These are phyloP conservation scores for Annona cherimola DNA, from an alignment of 164 flowering plant genomes.

Conservation along the genomic window DNA sequence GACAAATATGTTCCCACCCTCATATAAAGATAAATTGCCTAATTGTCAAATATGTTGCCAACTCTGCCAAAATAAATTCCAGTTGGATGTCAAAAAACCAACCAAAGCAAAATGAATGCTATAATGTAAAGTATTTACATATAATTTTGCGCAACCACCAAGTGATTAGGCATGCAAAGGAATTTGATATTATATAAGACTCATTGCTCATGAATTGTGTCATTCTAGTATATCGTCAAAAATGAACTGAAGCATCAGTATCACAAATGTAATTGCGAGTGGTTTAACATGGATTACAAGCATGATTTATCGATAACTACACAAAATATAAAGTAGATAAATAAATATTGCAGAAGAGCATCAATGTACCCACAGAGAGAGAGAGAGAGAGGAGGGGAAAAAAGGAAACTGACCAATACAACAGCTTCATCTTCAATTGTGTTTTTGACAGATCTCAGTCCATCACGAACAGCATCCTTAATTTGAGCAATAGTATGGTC, in stretches of 20 bases:
- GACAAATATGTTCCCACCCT: too few relatives aligned
- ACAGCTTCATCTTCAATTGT: constrained; percentile 95
- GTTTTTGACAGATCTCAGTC: constrained; percentile 87
- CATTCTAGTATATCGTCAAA: neutral
- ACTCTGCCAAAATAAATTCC: too few relatives aligned
- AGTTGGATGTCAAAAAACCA: neutral
- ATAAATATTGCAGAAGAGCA: neutral
- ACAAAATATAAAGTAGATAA: neutral
- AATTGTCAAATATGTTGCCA: too few relatives aligned
- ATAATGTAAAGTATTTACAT: neutral
- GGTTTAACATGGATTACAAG: neutral
- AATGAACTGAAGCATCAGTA: neutral
- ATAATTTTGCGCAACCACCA: neutral
- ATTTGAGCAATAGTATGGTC: constrained; percentile 98
- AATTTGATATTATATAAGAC: neutral
- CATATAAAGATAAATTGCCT: too few relatives aligned
- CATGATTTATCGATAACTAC: neutral
- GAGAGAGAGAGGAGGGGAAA: neutral
- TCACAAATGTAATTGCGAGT: neutral
- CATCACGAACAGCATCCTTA: constrained; percentile 99
- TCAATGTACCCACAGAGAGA: neutral
- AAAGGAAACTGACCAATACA: constrained; percentile 47
- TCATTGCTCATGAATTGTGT: neutral
- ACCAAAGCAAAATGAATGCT: neutral
- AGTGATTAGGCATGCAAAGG: neutral